These are phyloP conservation scores for Cucurbita ficifolia DNA, from an alignment of 306 rosid species.

Conservation along the genomic window DNA sequence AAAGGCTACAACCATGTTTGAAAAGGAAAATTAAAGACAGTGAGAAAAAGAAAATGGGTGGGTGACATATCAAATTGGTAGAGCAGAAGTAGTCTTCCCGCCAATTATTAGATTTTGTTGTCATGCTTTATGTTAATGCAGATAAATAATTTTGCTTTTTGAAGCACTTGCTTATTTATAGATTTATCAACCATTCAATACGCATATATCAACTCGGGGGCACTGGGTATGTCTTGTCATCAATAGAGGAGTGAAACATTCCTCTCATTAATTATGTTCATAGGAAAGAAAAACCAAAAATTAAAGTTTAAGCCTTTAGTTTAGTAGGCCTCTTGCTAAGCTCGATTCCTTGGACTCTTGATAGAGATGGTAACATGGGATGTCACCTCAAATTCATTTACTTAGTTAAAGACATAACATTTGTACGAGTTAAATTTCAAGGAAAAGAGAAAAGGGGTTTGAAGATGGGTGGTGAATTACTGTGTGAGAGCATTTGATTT, in stretches of 20 bases:
- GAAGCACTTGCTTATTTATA: not conserved
- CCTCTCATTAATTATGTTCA: not conserved
- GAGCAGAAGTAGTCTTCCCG: not conserved
- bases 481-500: not conserved
- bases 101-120: conserved; percentile 5
- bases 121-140: not conserved
- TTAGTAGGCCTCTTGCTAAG: not conserved
- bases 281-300: not conserved
- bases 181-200: conserved; percentile 2
- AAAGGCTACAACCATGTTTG: not conserved
- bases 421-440: too few species aligned
- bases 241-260: not conserved
- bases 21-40: not conserved
- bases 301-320: not conserved
- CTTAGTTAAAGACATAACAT: too few species aligned
- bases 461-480: not conserved
- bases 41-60: not conserved
- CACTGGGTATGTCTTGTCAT: not conserved
- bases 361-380: not conserved
- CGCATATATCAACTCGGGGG: not conserved
- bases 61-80: conserved; percentile 5
- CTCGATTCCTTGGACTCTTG: not conserved
- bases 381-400: not conserved
- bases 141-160: not conserved
- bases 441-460: not conserved